phyloP scores from a whole-genome alignment of 257 asterid species.

The Linaria vulgaris region DNA sequence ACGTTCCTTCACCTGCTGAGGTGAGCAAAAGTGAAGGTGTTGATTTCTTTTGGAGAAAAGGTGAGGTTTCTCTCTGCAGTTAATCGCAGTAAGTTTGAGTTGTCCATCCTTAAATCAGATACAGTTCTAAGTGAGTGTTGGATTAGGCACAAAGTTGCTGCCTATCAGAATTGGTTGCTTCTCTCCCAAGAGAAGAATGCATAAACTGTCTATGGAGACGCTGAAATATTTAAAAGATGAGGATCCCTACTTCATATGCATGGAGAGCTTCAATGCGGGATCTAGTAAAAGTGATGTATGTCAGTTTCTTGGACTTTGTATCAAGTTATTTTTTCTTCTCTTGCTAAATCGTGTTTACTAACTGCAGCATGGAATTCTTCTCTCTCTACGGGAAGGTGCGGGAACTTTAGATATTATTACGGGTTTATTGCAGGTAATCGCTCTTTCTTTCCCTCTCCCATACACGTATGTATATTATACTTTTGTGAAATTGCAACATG shows the following conservation, averaged over 20 bases:
- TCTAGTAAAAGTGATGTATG: slow-evolving; percentile 46
- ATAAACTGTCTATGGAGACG: slow-evolving; percentile 52
- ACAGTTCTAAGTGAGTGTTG: slow-evolving; percentile 30
- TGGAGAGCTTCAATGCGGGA: slow-evolving; percentile 52
- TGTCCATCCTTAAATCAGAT: slow-evolving; percentile 20
- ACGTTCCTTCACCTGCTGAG: slow-evolving; percentile 89
- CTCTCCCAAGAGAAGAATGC: slow-evolving; percentile 49
- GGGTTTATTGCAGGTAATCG: slow-evolving; percentile 71
- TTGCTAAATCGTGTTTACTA: slow-evolving; percentile 7
- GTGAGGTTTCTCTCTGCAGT: slow-evolving; percentile 34
- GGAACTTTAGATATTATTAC: slow-evolving; percentile 51
- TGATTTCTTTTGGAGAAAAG: slow-evolving; percentile 53
- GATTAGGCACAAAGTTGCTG: slow-evolving; percentile 58
- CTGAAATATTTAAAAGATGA: slow-evolving; percentile 50
- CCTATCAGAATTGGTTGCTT: slow-evolving; percentile 82
- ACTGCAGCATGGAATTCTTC: slow-evolving; percentile 59
- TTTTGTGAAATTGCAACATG: too few species aligned
- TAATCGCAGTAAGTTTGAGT: not conserved
- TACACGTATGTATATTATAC: too few species aligned
- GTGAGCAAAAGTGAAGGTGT: slow-evolving; percentile 78
- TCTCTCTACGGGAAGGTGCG: slow-evolving; percentile 77
- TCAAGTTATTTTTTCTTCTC: slow-evolving; percentile 18
- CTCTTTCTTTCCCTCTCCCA: not conserved
- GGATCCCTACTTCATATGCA: slow-evolving; percentile 66
- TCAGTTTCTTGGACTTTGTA: slow-evolving; percentile 2